Evolutionary conservation across 495 filamentous ascomycete genomes (phyloP).

Genomic region (Xylaria intraflava): DNA sequence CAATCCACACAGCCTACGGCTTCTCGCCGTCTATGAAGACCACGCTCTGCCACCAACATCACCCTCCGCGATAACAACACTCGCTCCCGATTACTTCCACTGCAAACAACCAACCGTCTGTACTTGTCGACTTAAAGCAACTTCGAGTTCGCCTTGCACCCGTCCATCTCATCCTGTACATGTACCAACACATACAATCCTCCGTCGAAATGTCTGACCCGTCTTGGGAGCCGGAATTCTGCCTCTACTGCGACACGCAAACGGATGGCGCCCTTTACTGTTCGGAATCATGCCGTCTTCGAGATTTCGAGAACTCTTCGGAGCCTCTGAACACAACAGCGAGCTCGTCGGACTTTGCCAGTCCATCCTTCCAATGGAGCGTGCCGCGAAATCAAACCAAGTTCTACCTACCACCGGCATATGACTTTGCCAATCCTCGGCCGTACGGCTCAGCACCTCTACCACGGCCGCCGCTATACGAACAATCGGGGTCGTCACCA

Average conservation of each 20-base stretch:
- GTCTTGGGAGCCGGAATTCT: constrained; percentile 84
- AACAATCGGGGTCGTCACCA: constrained; percentile 31
- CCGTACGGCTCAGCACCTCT: constrained; percentile 38
- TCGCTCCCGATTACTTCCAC: neutral
- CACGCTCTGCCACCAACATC: neutral
- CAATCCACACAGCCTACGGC: neutral
- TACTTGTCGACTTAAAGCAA: neutral
- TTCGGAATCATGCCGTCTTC: constrained; percentile 85
- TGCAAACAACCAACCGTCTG: neutral
- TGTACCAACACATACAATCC: constrained; percentile 13
- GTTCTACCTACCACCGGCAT: constrained; percentile 65
- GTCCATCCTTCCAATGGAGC: constrained; percentile 40
- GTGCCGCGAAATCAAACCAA: constrained; percentile 33
- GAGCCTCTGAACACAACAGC: constrained; percentile 49
- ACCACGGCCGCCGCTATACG: constrained; percentile 19
- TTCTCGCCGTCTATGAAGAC: neutral
- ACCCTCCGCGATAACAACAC: neutral
- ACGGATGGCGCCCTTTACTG: constrained; percentile 78
- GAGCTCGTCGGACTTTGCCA: constrained; percentile 43
- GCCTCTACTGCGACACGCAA: constrained; percentile 88
- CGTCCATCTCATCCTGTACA: constrained; percentile 3
- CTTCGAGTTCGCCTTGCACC: constrained; percentile 9
- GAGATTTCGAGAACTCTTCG: constrained; percentile 72
- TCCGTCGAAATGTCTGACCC: constrained; percentile 52
- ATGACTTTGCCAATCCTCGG: constrained; percentile 56